These are phyloP conservation scores for Populus ilicifolia DNA, from an alignment of 345 rosid genomes.

Conservation along the genomic window DNA sequence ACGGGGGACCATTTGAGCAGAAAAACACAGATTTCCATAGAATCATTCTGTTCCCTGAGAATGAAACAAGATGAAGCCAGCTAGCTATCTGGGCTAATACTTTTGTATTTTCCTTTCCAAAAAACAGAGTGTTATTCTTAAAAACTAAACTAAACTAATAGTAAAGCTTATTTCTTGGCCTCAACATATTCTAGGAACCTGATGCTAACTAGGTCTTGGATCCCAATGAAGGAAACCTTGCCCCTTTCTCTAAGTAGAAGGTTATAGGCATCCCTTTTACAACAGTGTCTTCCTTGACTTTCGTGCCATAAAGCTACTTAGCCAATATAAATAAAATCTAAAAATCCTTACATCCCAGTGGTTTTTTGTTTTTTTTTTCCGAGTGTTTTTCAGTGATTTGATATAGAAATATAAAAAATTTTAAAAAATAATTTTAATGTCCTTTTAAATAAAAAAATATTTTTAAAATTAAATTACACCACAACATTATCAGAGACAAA, in stretches of 20 bases:
- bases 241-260: slow-evolving; percentile 39
- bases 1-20: slow-evolving; percentile 11
- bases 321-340: no score
- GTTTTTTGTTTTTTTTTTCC: no score
- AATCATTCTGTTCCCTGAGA: slow-evolving; percentile 21
- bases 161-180: slow-evolving; percentile 6
- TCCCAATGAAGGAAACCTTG: slow-evolving; percentile 40
- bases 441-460: no score
- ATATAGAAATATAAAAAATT: no score
- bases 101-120: background rate
- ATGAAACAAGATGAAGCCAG: slow-evolving; percentile 17
- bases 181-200: background rate
- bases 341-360: no score
- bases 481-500: no score
- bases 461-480: no score
- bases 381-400: no score
- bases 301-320: background rate
- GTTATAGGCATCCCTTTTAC: background rate
- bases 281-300: background rate
- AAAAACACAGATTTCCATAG: background rate
- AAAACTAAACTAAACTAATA: background rate
- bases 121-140: background rate
- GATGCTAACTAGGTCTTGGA: slow-evolving; percentile 17
- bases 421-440: no score
- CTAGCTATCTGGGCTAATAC: background rate